These are phyloP conservation scores for Schizochytrium sp. DNA, from an alignment of 108 stramenopile genomes.

Conservation along the genomic window DNA sequence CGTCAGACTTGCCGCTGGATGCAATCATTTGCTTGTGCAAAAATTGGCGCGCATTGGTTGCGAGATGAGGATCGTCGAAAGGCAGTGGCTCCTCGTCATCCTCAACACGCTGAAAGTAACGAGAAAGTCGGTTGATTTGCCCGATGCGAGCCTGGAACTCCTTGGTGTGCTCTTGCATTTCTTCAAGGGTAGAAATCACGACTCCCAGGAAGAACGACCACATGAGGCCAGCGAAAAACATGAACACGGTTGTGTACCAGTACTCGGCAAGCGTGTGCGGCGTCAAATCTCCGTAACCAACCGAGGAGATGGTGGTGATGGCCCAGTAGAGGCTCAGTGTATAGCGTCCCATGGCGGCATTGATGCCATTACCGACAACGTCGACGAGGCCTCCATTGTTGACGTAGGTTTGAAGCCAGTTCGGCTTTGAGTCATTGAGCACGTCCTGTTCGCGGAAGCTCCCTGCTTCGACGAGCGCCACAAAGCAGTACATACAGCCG, in stretches of 20 bases:
- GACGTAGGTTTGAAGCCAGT: background rate
- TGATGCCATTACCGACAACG: background rate
- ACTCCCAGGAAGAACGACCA: background rate
- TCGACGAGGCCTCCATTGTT: background rate
- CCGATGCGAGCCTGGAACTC: background rate
- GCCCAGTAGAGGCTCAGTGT: constrained; percentile 30
- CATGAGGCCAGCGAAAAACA: constrained; percentile 12
- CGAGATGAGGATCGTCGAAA: background rate
- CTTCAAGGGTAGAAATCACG: background rate
- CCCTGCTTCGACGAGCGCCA: background rate
- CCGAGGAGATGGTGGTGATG: constrained; percentile 46
- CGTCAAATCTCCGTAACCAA: constrained; percentile 48
- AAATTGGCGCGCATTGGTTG: background rate
- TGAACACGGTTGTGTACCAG: background rate
- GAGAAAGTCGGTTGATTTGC: background rate
- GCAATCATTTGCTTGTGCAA: background rate
- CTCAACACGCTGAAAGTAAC: background rate
- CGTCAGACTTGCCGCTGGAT: background rate
- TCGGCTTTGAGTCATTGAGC: background rate
- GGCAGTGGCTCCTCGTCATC: background rate
- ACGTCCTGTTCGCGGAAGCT: background rate
- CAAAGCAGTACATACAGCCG: background rate
- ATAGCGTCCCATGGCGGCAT: constrained; percentile 8
- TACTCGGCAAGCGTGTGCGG: constrained; percentile 25
- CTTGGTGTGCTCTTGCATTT: background rate